phyloP scores from a whole-genome alignment of 75 land plant genomes.

The Cryptomeria japonica region DNA sequence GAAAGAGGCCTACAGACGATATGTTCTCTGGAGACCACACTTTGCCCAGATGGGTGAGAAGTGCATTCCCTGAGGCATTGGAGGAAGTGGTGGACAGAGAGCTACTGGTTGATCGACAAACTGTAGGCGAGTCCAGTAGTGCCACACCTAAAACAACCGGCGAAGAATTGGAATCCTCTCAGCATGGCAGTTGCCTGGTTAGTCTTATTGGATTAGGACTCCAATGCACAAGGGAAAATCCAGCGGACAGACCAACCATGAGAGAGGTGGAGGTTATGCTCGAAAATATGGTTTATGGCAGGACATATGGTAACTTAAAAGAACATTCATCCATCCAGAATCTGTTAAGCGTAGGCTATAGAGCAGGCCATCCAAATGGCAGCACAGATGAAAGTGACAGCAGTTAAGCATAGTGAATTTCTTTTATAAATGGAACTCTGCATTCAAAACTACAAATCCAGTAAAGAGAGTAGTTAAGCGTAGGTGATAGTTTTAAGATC shows the following conservation, averaged over 20 bases:
- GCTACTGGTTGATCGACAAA: slow-evolving; percentile 23
- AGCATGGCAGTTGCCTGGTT: slow-evolving; percentile 32
- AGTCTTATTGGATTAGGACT: slow-evolving; percentile 30
- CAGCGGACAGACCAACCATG: slow-evolving; percentile 64
- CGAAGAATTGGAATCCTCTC: slow-evolving; percentile 13
- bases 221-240: slow-evolving; percentile 38
- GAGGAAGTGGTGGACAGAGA: slow-evolving; percentile 13
- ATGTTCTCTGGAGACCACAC: slow-evolving; percentile 12
- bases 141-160: no score
- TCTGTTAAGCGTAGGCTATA: no score
- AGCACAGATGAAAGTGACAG: no score
- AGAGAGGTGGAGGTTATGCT: slow-evolving; percentile 29
- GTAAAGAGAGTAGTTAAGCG: no score
- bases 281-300: neutral
- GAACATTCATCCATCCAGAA: no score
- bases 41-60: neutral
- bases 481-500: no score
- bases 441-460: no score
- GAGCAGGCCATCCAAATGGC: no score
- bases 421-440: no score
- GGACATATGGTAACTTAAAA: no score
- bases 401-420: no score
- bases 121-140: slow-evolving; percentile 17
- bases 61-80: neutral
- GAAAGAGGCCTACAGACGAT: slow-evolving; percentile 40